Evolutionary conservation across 1,284 basidiomycete genomes (phyloP), one percentile per base, ranked within the genome.

Genomic region (Microstroma glucosiphilum): DNA sequence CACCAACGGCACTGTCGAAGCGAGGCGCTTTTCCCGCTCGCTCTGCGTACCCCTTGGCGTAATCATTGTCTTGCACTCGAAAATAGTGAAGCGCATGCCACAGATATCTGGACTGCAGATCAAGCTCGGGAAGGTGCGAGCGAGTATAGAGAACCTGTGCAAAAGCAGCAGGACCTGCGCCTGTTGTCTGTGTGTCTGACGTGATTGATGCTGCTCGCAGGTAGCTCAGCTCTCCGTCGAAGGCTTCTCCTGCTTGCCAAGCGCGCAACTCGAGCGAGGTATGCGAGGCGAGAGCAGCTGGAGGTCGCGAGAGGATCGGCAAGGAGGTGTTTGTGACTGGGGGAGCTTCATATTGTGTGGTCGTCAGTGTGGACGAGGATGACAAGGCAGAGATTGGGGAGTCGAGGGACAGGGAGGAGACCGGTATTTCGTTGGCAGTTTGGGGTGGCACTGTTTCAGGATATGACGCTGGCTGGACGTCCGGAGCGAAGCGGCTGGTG

Each of bases 1-100:
- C 43, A 37, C 30, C 30, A n/a, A 3, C 43, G 12, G 43, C 43
- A 48, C 21, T 48, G 43, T 21, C 43, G 43, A n/a, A n/a, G 43
- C 43, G 17, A 48, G 15, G 15, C 17, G 17, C 43, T 6, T 48
- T 48, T 4, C 17, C 12, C 13, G 43, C 43, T 48, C 17, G 15
- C 21, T n/a, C 43, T 17, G 43, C 43, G 12, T 48, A 48, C 6
- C 21, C 43, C 21, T 21, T 21, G 43, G 43, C 43, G 13, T 48
- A 48, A 21, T 48, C 43, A 48, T 12, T 21, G 43, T 17, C 21
- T 6, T n/a, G 6, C 17, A 21, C 43, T 3, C 66, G 60, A 49
- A 75, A 72, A 12, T 61, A 49, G 30, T 75, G 73, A 6, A 75
- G 61, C 2, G 67, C 55, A 37, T 53, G 55, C 72, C 73, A 72